These are phyloP conservation scores for Rhipidocladum racemiflorum DNA, from an alignment of 176 grass and related monocot species.

Conservation along the genomic window DNA sequence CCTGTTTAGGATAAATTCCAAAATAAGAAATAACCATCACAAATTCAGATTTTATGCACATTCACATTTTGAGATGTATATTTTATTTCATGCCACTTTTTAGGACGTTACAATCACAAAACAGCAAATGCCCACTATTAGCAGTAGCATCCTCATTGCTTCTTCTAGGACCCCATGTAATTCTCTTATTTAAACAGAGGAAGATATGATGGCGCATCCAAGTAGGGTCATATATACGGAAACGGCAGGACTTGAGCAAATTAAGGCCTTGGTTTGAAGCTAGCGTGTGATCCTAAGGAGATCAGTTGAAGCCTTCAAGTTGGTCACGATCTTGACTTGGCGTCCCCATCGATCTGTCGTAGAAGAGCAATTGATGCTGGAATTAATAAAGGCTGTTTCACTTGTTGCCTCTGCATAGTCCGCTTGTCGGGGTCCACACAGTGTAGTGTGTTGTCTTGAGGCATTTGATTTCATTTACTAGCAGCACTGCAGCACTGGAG, in stretches of 20 bases:
- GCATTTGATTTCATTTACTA: conserved; percentile 11
- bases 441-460: background rate
- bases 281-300: background rate
- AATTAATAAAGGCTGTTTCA: conserved; percentile 4
- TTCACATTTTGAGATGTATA: too few relatives aligned
- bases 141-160: background rate
- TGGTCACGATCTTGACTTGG: background rate
- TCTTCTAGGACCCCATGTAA: background rate
- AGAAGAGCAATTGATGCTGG: conserved; percentile 12
- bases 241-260: too few relatives aligned
- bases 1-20: too few relatives aligned
- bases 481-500: background rate
- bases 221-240: background rate
- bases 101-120: too few relatives aligned
- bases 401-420: background rate
- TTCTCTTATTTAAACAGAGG: background rate
- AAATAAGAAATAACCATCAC: too few relatives aligned
- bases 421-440: background rate
- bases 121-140: background rate
- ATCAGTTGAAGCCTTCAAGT: background rate
- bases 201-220: background rate
- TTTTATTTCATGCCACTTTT: too few relatives aligned
- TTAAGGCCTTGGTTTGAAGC: too few relatives aligned
- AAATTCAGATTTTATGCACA: too few relatives aligned
- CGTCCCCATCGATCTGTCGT: conserved; percentile 13